Evolutionary conservation across 768 basidiomycete genomes (phyloP), one percentile per base, ranked within the genome.

Genomic region (Filobasidium floriforme): DNA sequence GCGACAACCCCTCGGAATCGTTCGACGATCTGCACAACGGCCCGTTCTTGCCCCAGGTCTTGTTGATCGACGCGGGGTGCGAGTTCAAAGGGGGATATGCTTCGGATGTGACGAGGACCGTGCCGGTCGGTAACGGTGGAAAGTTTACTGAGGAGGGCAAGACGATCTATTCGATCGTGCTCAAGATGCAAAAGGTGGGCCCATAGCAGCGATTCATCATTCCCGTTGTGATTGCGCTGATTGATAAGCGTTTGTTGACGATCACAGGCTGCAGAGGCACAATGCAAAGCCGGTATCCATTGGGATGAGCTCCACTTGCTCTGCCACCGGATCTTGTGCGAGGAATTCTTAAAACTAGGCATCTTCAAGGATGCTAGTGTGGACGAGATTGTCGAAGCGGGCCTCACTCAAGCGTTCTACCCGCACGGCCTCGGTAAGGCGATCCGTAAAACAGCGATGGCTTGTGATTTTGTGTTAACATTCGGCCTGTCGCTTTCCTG

Each of bases 31-130:
- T 66, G 3, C 51, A 46, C 11, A 18, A 40, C 75, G 82, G 0
- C 86, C 60, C 68, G 18, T 77, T 79, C 70, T 62, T 75, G 12
- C 79, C 80, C 4, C 80, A 81, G 75, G 88, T 94, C 7, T 82
- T 94, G 5, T 84, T 94, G 40, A 92, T 94, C 68, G 94, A 98
- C 72, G 94, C 94, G 0, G 92, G 93, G 0, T 93, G 92, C 73
- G 94, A 98, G 80, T 93, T 86, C 86, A 75, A 81, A 19, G 83
- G 83, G 71, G 75, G 75, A 12, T 87, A 88, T 69, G 86, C 85
- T 2, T 80, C 84, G 0, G 87, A 88, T 75, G 84, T 87, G 79
- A 78, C 81, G 77, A 69, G 81, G 43, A 79, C 79, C 12, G 77
- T 80, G 26, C 81, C 81, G 0, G 76, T 96, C n/a, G 94, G 94